Base-by-base conservation (phyloP, 2,329 filamentous ascomycete genomes). In the Furcasterigmium sp. region DNA sequence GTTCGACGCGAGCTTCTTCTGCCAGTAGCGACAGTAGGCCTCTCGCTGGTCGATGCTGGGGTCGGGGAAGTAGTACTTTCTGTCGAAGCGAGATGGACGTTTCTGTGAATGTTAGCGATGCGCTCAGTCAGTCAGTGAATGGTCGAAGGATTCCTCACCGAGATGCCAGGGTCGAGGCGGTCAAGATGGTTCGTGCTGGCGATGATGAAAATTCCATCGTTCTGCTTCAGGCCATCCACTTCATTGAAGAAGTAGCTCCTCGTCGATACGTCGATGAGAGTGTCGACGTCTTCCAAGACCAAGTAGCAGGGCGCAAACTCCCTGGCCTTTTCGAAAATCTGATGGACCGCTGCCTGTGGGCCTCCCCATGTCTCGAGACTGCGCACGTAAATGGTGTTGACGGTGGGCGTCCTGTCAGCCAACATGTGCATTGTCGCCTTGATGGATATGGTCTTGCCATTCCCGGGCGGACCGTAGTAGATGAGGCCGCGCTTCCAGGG, bases 401-500 rank as follows among this genome's bases (percentile, higher is more conserved):
- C 57, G 0, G 74, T 65, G 0, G 72, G 62, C 20, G 72, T 65
- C 17, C 73, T 69, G 17, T 69, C 60, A 50, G 77, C 80, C 0
- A 86, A 68, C 46, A 70, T 72, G 52, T 84, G 72, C 79, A 86
- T 85, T 53, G 80, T 77, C 0, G 83, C 82, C 61, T 85, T 85
- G 63, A 85, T 81, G 26, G 75, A 79, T 51, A 85, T 83, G 0
- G 82, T 86, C 64, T 86, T 86, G 10, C 82, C 83, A 46, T 85
- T 86, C 0, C 69, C 69, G 0, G 69, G 80, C 0, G 80, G 77
- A 0, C 81, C 82, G 48, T 85, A 74, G 55, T 83, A 85, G 45
- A 87, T 85, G 36, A 85, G 64, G 1, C 82, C 82, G 37, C 82
- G 66, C 69, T 87, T 87, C 83, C 84, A 87, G 0, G 84, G 82